These are phyloP conservation scores for Thozetella sp. DNA, from an alignment of 495 filamentous ascomycete genomes.

Conservation along the genomic window DNA sequence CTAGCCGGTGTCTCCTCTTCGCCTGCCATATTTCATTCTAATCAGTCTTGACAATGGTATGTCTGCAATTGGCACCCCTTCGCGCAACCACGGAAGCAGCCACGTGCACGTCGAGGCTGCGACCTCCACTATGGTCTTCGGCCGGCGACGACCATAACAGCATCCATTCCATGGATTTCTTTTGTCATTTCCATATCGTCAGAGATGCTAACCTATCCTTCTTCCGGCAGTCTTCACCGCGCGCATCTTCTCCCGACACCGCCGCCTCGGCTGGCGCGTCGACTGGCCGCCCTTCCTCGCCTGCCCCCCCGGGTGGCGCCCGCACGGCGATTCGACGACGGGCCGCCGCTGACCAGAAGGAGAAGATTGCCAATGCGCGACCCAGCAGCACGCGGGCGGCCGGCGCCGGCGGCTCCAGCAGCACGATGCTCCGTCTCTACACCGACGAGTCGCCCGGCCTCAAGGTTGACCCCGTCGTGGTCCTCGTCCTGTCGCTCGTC, in stretches of 20 bases:
- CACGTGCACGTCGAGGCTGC: not conserved
- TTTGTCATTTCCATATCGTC: not conserved
- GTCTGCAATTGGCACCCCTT: conserved; percentile 2
- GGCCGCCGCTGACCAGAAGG: conserved; percentile 93
- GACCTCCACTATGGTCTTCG: too few relatives aligned
- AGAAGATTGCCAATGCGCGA: conserved; percentile 86
- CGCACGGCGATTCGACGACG: conserved; percentile 92
- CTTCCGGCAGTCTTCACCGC: conserved; percentile 69
- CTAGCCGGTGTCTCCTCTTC: conserved; percentile 19
- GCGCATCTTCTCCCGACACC: conserved; percentile 63
- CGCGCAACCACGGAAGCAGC: not conserved
- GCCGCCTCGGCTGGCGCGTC: conserved; percentile 47
- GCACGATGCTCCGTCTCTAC: conserved; percentile 99
- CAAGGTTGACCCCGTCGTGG: conserved; percentile 96
- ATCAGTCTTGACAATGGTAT: conserved; percentile 26
- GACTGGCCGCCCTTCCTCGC: conserved; percentile 78
- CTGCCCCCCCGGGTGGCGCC: conserved; percentile 89
- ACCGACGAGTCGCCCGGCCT: conserved; percentile 96
- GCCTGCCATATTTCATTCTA: conserved; percentile 19
- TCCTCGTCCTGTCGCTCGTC: conserved; percentile 88
- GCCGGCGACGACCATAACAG: conserved; percentile 6
- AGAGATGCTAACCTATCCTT: conserved; percentile 9
- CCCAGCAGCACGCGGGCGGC: conserved; percentile 90
- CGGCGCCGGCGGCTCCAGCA: conserved; percentile 92
- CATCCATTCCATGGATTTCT: not conserved